A percentile compares a stretch with the other conserved stretches of the same genome.
Evolutionary conservation across 2,329 filamentous ascomycete genomes (phyloP).

Genomic region (Ceratocystis huliohia): DNA sequence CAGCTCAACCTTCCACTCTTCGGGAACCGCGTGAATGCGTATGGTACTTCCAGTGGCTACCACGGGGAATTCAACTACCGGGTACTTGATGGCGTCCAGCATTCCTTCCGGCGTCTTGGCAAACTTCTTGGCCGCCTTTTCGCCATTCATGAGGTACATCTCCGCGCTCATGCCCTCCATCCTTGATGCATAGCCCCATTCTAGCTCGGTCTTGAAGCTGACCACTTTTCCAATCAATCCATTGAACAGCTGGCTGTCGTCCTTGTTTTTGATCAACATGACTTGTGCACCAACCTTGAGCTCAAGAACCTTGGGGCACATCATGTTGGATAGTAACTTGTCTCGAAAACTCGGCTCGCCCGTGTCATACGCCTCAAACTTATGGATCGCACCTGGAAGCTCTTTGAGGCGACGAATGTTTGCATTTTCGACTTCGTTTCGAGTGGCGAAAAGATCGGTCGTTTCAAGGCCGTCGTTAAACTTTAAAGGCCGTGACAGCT

Average conservation of each 20-base stretch:
- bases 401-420: conserved; percentile 62
- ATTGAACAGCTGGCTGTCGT: conserved; percentile 74
- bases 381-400: conserved; percentile 54
- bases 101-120: conserved; percentile 36
- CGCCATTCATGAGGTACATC: conserved; percentile 31
- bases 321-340: conserved; percentile 74
- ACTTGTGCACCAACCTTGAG: conserved; percentile 90
- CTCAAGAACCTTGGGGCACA: conserved; percentile 70
- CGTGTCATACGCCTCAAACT: conserved; percentile 61
- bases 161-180: conserved; percentile 30
- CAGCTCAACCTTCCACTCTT: conserved; percentile 95
- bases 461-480: conserved; percentile 57
- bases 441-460: conserved; percentile 87
- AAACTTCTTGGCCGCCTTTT: conserved; percentile 45
- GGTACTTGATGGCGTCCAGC: conserved; percentile 49
- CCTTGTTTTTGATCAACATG: conserved; percentile 99
- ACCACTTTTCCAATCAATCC: conserved; percentile 81
- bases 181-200: conserved; percentile 28
- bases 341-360: conserved; percentile 63
- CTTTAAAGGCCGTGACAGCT: conserved; percentile 55
- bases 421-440: conserved; percentile 75
- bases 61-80: conserved; percentile 71
- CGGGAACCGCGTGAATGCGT: conserved; percentile 48
- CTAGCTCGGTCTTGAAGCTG: conserved; percentile 51
- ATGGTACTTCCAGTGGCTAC: conserved; percentile 51